Base-by-base conservation (phyloP, 2,329 filamentous ascomycete species). In the Cladosporium oxysporum region DNA sequence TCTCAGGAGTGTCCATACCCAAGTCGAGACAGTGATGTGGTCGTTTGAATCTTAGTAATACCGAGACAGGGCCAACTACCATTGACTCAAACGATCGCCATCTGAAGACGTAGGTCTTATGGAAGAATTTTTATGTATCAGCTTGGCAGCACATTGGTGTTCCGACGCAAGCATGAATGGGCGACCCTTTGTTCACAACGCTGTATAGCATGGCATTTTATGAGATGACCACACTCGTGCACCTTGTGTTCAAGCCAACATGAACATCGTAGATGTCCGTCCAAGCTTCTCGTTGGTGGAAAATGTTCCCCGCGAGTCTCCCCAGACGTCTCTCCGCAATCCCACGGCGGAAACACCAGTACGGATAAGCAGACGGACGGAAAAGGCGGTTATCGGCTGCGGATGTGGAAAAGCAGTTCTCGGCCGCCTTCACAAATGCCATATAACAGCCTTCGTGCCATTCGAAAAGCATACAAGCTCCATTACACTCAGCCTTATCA, bases 241-340 rank as follows among this genome's bases (percentile, higher is more conserved):
- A 10, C n/a, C 41, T 47, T 21, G 8, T 47, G 8, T 47, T 47
- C 10, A 4, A 11, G n/a, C n/a, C 41, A 47, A 47, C 14, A n/a
- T 47, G n/a, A 47, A 21, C n/a, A 21, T 21, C n/a, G n/a, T 23
- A 16, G 26, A 29, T 18, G 23, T 31, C 11, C 23, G 50, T 29
- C 50, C 23, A 26, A 53, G 50, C 50, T n/a, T 55, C 52, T 55
- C 52, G 52, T 55, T 55, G 52, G 52, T 55, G 52, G 52, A 55
- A 31, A 31, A 55, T 47, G 41, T 47, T 47, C 41, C 41, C 41
- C 41, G 41, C 41, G 41, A 23, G 14, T 21, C n/a, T 47, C 41
- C 41, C 41, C 41, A 47, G 41, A 21, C 2, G 3, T 23, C 41
- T 47, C n/a, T 23, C 41, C 41, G 41, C 41, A 47, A 11, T 23